phyloP scores from a whole-genome alignment of 2,329 filamentous ascomycete genomes.

The Talaromyces sp. region DNA sequence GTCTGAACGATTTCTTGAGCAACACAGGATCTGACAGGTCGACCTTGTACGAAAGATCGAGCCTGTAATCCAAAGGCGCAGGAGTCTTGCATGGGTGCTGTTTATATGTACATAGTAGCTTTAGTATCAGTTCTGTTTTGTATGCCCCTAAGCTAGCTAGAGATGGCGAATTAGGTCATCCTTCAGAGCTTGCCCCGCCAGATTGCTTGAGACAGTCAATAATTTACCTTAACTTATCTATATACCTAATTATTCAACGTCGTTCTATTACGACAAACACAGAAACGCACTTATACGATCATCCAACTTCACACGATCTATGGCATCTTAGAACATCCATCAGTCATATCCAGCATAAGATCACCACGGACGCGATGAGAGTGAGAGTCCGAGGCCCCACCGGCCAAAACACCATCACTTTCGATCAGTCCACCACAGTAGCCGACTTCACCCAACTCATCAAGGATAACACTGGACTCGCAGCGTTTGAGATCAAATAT shows the following conservation, averaged over 20 bases:
- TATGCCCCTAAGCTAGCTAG: background rate
- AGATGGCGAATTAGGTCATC: background rate
- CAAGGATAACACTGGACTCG: constrained; percentile 60
- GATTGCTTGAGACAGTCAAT: background rate
- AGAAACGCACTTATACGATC: background rate
- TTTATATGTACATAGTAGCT: too few species aligned
- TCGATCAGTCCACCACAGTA: constrained; percentile 61
- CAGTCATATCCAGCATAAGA: background rate
- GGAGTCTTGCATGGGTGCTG: too few species aligned
- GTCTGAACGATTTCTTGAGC: too few species aligned
- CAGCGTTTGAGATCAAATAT: constrained; percentile 72
- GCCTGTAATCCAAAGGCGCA: background rate
- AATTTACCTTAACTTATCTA: background rate
- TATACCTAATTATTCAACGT: background rate
- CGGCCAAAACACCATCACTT: constrained; percentile 65
- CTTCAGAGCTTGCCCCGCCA: constrained; percentile 10
- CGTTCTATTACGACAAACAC: background rate
- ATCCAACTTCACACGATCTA: background rate
- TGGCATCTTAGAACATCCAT: background rate
- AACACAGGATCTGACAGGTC: too few species aligned
- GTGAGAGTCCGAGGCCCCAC: constrained; percentile 71
- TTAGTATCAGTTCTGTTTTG: too few species aligned
- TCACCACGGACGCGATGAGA: constrained; percentile 54
- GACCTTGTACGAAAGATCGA: too few species aligned
- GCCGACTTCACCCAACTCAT: constrained; percentile 41